Evolutionary conservation across 78 protist species (phyloP), one percentile per base, ranked within the genome.

Genomic region (Tieghemostelium lacteum): DNA sequence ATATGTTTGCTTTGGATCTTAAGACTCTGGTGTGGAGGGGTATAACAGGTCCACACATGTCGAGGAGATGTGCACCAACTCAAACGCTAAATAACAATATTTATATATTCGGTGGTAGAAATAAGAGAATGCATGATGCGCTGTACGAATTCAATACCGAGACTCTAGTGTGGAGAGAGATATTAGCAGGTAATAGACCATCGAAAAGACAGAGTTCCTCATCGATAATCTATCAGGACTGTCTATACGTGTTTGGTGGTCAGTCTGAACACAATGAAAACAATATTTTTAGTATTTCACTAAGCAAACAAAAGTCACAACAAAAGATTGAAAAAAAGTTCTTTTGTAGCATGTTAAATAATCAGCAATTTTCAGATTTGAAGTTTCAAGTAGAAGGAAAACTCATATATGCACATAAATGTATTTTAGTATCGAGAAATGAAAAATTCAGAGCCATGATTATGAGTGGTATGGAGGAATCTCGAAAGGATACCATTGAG

Each of bases 361-460:
- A 77, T 49, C 45, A 55, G 1, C 20, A 55, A 19, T 77, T 65
- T n/a, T 65, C 87, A 4, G 87, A 77, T 50, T 64, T 77, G 7
- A 63, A 77, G 29, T 77, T 77, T 36, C 3, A 17, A 5, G 73
- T 77, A 6, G 67, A 77, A 52, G 61, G n/a, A 29, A 63, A 26
- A 34, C 45, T 65, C 14, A 77, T 65, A 0, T 12, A 77, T n/a
- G 87, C 87, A 34, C 74, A 77, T 52, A 63, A 65, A 77, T 77
- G 87, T 77, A 65, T 77, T 49, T 65, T 77, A 65, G 34, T 45
- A 37, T 28, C 63, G 7, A 63, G 87, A 33, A 77, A 65, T 50
- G 75, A 77, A 36, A 55, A 28, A 22, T 77, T 77, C 14, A 77
- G 60, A 77, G 87, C 87, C 63, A 64, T 77, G 73, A 77, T 77